Conservation (phyloP, 495 filamentous ascomycete species). For the Tuber melanosporum region DNA sequence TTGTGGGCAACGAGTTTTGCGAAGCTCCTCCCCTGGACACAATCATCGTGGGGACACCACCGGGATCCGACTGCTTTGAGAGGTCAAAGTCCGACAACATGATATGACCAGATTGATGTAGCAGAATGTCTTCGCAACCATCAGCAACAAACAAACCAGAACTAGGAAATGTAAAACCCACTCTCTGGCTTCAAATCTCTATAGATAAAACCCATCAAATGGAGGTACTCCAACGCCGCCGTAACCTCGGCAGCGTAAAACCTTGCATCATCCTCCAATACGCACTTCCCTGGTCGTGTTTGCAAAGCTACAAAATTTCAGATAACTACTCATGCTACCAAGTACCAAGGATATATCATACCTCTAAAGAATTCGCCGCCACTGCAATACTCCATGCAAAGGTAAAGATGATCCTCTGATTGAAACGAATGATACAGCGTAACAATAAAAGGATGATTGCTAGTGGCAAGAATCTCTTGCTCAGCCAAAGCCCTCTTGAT, state of each 20-base stretch:
- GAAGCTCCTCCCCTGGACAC: conserved; percentile 77
- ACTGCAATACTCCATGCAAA: conserved; percentile 99
- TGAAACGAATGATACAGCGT: conserved; percentile 98
- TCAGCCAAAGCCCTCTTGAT: conserved; percentile 97
- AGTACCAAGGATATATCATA: conserved; percentile 39
- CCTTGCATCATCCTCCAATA: conserved; percentile 90
- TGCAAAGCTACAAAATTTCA: conserved; percentile 60
- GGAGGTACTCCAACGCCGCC: conserved; percentile 90
- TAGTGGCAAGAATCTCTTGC: conserved; percentile 95
- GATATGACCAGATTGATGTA: conserved; percentile 97
- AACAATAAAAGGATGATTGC: conserved; percentile 98
- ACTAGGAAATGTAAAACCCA: conserved; percentile 46
- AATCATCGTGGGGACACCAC: conserved; percentile 96
- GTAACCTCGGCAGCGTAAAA: conserved; percentile 99
- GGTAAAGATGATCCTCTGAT: conserved; percentile 93
- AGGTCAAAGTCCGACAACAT: conserved; percentile 99
- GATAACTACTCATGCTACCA: background rate
- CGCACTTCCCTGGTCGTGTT: conserved; percentile 93
- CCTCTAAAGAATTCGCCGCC: conserved; percentile 95
- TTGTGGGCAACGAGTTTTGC: conserved; percentile 75
- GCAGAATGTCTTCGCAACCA: conserved; percentile 68
- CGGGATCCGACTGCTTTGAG: conserved; percentile 93
- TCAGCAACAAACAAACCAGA: conserved; percentile 9
- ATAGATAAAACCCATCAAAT: conserved; percentile 99
- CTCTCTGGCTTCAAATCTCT: conserved; percentile 96